These are phyloP conservation scores for Cercospora sojina DNA, from an alignment of 2,329 filamentous ascomycete species.

Conservation along the genomic window DNA sequence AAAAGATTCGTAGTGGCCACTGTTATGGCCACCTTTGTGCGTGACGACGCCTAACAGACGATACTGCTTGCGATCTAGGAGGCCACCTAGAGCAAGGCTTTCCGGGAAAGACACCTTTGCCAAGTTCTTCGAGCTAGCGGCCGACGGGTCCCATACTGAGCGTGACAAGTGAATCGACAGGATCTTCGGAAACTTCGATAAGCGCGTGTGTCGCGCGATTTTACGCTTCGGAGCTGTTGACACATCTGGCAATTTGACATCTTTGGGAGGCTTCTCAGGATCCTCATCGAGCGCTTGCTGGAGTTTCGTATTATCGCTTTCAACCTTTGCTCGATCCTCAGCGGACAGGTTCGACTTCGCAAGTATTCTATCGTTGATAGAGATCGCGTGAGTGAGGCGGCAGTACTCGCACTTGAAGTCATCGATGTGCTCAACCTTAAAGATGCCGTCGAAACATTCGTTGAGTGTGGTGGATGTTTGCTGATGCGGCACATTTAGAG, in stretches of 20 bases:
- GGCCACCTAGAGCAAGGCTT: constrained; percentile 73
- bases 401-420: constrained; percentile 96
- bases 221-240: constrained; percentile 74
- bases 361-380: constrained; percentile 61
- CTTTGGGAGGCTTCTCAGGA: constrained; percentile 73
- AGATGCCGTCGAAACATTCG: constrained; percentile 86
- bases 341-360: constrained; percentile 53
- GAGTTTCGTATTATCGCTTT: constrained; percentile 63
- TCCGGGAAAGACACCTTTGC: constrained; percentile 94
- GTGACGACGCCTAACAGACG: constrained; percentile 83
- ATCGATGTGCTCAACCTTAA: constrained; percentile 94
- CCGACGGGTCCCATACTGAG: constrained; percentile 78
- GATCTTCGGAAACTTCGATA: constrained; percentile 84
- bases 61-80: constrained; percentile 76
- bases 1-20: constrained; percentile 96
- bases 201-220: constrained; percentile 84
- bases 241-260: constrained; percentile 70
- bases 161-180: constrained; percentile 89
- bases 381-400: constrained; percentile 75
- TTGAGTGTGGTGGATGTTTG: constrained; percentile 70
- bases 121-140: constrained; percentile 81
- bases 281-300: constrained; percentile 71
- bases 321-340: constrained; percentile 45
- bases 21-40: constrained; percentile 93
- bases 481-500: constrained; percentile 83